These are phyloP conservation scores for Tephrocybe sp. DNA, from an alignment of 768 basidiomycete genomes.

Conservation along the genomic window DNA sequence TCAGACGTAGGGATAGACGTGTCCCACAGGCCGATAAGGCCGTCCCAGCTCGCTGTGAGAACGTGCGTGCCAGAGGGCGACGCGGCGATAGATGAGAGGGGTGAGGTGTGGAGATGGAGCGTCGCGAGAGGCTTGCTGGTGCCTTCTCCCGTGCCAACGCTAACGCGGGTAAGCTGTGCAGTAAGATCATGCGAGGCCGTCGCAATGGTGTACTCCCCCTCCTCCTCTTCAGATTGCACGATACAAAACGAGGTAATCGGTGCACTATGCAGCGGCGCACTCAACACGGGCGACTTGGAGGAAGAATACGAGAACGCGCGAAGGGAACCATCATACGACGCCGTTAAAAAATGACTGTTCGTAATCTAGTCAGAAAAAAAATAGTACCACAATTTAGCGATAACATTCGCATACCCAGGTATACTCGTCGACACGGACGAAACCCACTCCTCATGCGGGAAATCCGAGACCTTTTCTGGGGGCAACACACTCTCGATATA, in stretches of 20 bases:
- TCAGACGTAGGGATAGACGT: constrained; percentile 58
- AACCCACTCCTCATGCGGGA: constrained; percentile 94
- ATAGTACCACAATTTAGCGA: neutral
- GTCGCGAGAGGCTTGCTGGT: constrained; percentile 46
- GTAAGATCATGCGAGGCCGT: constrained; percentile 81
- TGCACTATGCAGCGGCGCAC: constrained; percentile 52
- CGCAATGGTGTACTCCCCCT: constrained; percentile 44
- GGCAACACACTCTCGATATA: constrained; percentile 90
- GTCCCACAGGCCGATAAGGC: constrained; percentile 80
- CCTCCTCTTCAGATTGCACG: constrained; percentile 36
- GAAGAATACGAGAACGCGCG: constrained; percentile 68
- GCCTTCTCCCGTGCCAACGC: constrained; percentile 21
- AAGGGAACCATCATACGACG: constrained; percentile 77
- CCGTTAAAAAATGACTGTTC: constrained; percentile 66
- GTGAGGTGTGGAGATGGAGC: constrained; percentile 79
- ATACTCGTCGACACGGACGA: constrained; percentile 69
- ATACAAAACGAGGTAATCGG: constrained; percentile 66
- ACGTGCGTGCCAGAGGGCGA: constrained; percentile 57
- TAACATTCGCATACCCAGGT: constrained; percentile 39
- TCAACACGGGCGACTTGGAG: constrained; percentile 45
- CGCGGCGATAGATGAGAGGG: constrained; percentile 69
- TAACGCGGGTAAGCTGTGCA: constrained; percentile 50
- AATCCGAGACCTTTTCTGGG: constrained; percentile 73
- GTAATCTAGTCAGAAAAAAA: constrained; percentile 9
- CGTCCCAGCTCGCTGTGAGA: constrained; percentile 87